Conservation (phyloP, 2,329 filamentous ascomycete genomes). For the Madurella fahalii region DNA sequence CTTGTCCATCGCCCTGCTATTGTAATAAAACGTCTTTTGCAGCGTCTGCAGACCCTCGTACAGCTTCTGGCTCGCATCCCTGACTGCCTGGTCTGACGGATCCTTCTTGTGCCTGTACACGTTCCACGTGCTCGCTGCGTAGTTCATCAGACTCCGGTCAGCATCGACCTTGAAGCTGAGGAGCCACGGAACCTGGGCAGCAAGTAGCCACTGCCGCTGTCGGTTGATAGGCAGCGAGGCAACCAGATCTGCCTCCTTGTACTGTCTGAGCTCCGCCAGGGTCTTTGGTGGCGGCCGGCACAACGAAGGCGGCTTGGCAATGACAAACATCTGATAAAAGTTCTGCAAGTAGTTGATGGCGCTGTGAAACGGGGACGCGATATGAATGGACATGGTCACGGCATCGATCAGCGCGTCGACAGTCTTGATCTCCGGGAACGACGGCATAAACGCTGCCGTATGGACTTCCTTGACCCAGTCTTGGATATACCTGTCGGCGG, state of each 20-base stretch:
- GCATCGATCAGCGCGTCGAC: slow-evolving; percentile 41
- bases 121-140: slow-evolving; percentile 37
- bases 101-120: slow-evolving; percentile 27
- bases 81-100: slow-evolving; percentile 22
- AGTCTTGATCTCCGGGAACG: slow-evolving; percentile 41
- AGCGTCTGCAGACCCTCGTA: slow-evolving; percentile 29
- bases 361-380: slow-evolving; percentile 47
- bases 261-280: slow-evolving; percentile 30
- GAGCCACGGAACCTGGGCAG: slow-evolving; percentile 43
- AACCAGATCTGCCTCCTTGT: slow-evolving; percentile 34
- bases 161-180: slow-evolving; percentile 41
- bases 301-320: slow-evolving; percentile 40
- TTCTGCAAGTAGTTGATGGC: slow-evolving; percentile 50
- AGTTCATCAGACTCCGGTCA: slow-evolving; percentile 39
- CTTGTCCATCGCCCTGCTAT: slow-evolving; percentile 32
- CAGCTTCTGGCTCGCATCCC: slow-evolving; percentile 27
- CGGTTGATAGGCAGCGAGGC: slow-evolving; percentile 40
- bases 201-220: slow-evolving; percentile 42
- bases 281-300: slow-evolving; percentile 32
- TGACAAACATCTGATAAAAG: slow-evolving; percentile 47
- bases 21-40: slow-evolving; percentile 30
- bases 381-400: slow-evolving; percentile 50
- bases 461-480: slow-evolving; percentile 41
- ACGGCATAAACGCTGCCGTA: slow-evolving; percentile 36
- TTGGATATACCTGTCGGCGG: slow-evolving; percentile 32